A percentile compares a stretch with the other conserved stretches of the same genome.
These are phyloP conservation scores for Physaria fendleri DNA, from an alignment of 345 rosid species.

Conservation along the genomic window DNA sequence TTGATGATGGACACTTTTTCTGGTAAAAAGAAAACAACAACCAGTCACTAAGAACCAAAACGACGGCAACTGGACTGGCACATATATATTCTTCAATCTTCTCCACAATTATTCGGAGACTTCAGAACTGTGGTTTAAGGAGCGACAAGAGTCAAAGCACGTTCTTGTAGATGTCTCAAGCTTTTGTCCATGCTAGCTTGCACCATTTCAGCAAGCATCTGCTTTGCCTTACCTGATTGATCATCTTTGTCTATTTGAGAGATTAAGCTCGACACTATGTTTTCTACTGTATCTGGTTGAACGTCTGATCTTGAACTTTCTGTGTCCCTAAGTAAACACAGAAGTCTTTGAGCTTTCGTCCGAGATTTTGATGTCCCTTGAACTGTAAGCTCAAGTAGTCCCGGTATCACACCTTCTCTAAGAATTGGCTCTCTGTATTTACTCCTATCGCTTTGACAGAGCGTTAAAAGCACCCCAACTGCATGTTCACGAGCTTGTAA, in stretches of 20 bases:
- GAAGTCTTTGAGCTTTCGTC: slow-evolving; percentile 61
- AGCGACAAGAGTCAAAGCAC: slow-evolving; percentile 77
- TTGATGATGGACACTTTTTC: slow-evolving; percentile 21
- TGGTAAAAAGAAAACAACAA: slow-evolving; percentile 12
- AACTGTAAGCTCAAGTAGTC: slow-evolving; percentile 91
- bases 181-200: slow-evolving; percentile 99
- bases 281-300: slow-evolving; percentile 76
- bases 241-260: slow-evolving; percentile 89
- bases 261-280: slow-evolving; percentile 83
- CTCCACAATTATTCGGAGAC: neutral
- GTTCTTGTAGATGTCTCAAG: slow-evolving; percentile 84
- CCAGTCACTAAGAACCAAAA: slow-evolving; percentile 33
- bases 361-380: slow-evolving; percentile 89
- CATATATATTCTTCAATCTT: slow-evolving; percentile 10
- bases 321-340: slow-evolving; percentile 66
- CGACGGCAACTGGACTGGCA: slow-evolving; percentile 31
- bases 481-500: slow-evolving; percentile 82
- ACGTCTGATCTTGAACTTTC: slow-evolving; percentile 66
- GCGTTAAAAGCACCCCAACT: slow-evolving; percentile 61
- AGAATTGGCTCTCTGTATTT: slow-evolving; percentile 88
- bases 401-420: slow-evolving; percentile 94
- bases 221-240: slow-evolving; percentile 84
- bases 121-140: slow-evolving; percentile 20
- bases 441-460: slow-evolving; percentile 85
- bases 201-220: slow-evolving; percentile 97